These are phyloP conservation scores for Moesziomyces antarcticus DNA, from an alignment of 1,284 basidiomycete species.

Conservation along the genomic window DNA sequence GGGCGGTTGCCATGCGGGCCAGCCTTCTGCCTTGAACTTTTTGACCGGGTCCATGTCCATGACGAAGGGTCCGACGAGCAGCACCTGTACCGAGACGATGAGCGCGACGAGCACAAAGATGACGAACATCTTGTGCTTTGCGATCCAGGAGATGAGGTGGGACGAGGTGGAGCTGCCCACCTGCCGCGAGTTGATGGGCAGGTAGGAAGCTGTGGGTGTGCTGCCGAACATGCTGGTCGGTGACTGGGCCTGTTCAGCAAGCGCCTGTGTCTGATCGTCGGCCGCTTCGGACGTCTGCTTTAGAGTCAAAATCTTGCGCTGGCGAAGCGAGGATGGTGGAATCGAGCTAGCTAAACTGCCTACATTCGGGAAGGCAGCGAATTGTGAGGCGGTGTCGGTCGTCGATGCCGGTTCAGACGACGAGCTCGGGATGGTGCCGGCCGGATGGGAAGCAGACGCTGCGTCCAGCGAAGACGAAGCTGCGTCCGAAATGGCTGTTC, in stretches of 20 bases:
- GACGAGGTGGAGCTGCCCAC: slow-evolving; percentile 26
- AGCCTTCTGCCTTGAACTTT: slow-evolving; percentile 28
- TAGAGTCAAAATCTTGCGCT: slow-evolving; percentile 13
- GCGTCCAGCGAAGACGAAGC: too few relatives aligned
- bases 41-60: slow-evolving; percentile 44
- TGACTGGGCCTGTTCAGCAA: background rate
- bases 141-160: slow-evolving; percentile 39
- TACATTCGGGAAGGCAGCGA: slow-evolving; percentile 2
- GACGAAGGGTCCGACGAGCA: slow-evolving; percentile 32
- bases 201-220: slow-evolving; percentile 31
- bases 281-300: background rate
- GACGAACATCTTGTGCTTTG: slow-evolving; percentile 46
- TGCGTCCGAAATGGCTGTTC: too few relatives aligned
- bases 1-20: slow-evolving; percentile 23
- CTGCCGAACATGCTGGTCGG: slow-evolving; percentile 34
- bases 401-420: background rate
- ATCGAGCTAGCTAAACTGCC: background rate
- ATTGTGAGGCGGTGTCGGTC: background rate
- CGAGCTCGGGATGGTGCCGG: background rate
- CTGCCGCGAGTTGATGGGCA: slow-evolving; percentile 39
- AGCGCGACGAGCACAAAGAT: slow-evolving; percentile 36
- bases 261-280: background rate
- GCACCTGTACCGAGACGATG: slow-evolving; percentile 35
- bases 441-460: too few relatives aligned
- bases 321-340: slow-evolving; percentile 21